Evolutionary conservation across 2,329 filamentous ascomycete species (phyloP).

Genomic region (Cladosporium sphaerospermum): DNA sequence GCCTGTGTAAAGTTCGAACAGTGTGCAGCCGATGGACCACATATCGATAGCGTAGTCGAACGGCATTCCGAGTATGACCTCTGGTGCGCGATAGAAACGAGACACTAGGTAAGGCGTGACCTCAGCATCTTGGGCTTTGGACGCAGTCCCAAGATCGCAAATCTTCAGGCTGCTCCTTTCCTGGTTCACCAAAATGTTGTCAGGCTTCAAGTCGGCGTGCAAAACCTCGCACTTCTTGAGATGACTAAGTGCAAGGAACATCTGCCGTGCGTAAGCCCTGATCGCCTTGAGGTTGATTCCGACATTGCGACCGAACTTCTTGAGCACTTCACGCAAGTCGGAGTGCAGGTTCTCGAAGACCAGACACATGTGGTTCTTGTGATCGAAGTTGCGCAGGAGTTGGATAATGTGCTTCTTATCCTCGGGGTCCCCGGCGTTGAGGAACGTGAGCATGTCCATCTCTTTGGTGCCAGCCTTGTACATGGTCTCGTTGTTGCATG

Average conservation of each 20-base stretch:
- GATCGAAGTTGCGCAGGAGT: constrained; percentile 81
- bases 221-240: constrained; percentile 89
- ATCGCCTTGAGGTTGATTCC: constrained; percentile 87
- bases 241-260: constrained; percentile 81
- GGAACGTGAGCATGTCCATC: constrained; percentile 83
- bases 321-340: constrained; percentile 88
- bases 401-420: constrained; percentile 89
- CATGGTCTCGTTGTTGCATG: constrained; percentile 72
- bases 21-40: constrained; percentile 95
- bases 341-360: constrained; percentile 91
- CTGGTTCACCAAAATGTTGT: constrained; percentile 91
- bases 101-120: constrained; percentile 93
- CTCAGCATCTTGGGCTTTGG: constrained; percentile 82
- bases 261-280: constrained; percentile 84
- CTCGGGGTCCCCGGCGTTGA: constrained; percentile 78
- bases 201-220: constrained; percentile 93
- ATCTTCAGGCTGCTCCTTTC: constrained; percentile 81
- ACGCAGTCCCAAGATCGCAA: constrained; percentile 94
- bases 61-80: constrained; percentile 94
- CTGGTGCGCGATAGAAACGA: constrained; percentile 93
- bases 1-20: constrained; percentile 95
- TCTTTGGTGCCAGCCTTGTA: constrained; percentile 89
- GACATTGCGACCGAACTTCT: constrained; percentile 91
- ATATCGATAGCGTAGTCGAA: constrained; percentile 94
- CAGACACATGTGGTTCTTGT: constrained; percentile 92